Base-by-base conservation (phyloP, 164 flowering plant genomes). In the Umbellularia californica region DNA sequence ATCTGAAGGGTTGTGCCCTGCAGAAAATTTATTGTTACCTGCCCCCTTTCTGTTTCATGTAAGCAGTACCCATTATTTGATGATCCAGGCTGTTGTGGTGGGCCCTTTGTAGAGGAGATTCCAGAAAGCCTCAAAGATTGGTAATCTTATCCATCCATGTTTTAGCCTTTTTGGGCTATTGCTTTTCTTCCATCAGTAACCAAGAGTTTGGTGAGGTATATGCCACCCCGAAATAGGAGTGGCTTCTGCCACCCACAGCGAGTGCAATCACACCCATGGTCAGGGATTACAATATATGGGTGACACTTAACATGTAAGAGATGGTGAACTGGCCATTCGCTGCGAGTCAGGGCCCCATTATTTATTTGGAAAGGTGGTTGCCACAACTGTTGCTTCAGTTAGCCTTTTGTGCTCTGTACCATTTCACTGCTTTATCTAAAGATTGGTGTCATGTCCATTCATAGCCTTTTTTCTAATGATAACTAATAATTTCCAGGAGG, bases 401-500 rank as follows among this genome's bases (percentile, higher is more conserved):
- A 47, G 3, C n/a, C 71, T 69, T 19, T 9, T 47, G 55, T 69
- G 24, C 60, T 14, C 19, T 51, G 10, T 30, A 22, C 13, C 30
- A 10, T 25, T 72, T 41, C 12, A 13, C 23, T 23, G 74, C 30
- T 41, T 28, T 55, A 64, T 64, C 24, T 66, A 15, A 3, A 67
- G 24, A 58, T 72, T 25, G 58, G 30, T 24, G 24, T 70, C 41
- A 72, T 58, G 27, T 52, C 62, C 55, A 27, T 50, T 13, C 65
- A 22, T 24, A 50, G 2, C 50, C 51, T 23, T 20, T 20, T 27
- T 6, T 51, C 24, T n/a, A 41, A 41, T 20, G 35, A 58, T 58
- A 41, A 11, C 33, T 76, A 64, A 73, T 55, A 65, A 71, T 81
- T 55, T 77, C 24, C 89, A 91, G 93, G 92, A 85, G 72, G 90